Evolutionary conservation across 768 basidiomycete species (phyloP).

Genomic region (Mycena leptocephala): DNA sequence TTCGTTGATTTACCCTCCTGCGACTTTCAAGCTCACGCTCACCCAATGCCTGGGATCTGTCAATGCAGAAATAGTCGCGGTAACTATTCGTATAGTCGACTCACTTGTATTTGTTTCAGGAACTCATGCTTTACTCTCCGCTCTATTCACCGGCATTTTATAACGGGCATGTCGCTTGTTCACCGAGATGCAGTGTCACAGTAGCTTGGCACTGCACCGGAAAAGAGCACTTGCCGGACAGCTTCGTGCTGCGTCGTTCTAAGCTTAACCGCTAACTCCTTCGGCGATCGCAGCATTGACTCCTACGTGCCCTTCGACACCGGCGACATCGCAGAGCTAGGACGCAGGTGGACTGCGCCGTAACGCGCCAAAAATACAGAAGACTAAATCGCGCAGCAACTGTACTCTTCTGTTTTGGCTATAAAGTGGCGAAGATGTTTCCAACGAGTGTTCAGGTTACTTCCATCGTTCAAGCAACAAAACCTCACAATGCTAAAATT

Average conservation of each 20-base stretch:
- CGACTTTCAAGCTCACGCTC: too few species aligned
- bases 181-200: too few species aligned
- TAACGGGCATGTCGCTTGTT: too few species aligned
- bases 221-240: background rate
- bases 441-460: background rate
- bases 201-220: too few species aligned
- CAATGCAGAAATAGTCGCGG: too few species aligned
- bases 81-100: too few species aligned
- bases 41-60: too few species aligned
- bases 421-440: background rate
- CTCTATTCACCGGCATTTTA: background rate
- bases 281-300: background rate
- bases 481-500: constrained; percentile 27
- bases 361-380: background rate
- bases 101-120: too few species aligned
- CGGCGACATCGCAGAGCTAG: background rate
- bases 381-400: background rate
- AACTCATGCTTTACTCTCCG: too few species aligned
- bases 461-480: background rate
- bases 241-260: background rate
- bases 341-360: background rate
- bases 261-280: background rate
- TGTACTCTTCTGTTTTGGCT: too few species aligned
- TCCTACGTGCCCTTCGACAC: too few species aligned
- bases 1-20: too few species aligned